phyloP scores from a whole-genome alignment of 768 basidiomycete genomes.

The Lanmaoa rubissima region DNA sequence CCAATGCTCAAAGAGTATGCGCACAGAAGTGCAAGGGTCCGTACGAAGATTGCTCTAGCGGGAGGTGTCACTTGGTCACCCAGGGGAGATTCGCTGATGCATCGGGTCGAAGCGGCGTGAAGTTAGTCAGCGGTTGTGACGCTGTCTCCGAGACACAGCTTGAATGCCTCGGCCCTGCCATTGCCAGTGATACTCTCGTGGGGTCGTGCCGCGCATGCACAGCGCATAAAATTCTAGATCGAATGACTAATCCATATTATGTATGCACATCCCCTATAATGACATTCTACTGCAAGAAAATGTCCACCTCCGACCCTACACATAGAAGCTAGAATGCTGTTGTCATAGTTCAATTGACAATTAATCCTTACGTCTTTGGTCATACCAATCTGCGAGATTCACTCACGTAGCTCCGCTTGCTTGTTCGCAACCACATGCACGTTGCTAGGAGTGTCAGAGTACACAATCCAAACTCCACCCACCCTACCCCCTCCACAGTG shows the following conservation, averaged over 20 bases:
- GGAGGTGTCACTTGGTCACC: conserved; percentile 20
- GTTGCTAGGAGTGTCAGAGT: conserved; percentile 53
- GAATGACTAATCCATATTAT: conserved; percentile 21
- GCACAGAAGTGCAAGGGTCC: conserved; percentile 62
- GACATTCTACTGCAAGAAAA: neutral
- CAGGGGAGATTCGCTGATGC: neutral
- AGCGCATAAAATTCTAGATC: conserved; percentile 13
- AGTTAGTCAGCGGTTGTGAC: neutral
- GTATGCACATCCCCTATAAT: neutral
- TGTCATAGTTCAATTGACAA: conserved; percentile 10
- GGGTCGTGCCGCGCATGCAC: neutral
- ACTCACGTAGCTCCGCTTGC: conserved; percentile 39
- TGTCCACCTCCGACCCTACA: conserved; percentile 13
- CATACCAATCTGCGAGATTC: conserved; percentile 44
- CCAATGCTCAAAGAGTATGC: conserved; percentile 75
- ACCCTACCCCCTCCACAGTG: conserved; percentile 72
- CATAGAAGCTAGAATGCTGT: conserved; percentile 36
- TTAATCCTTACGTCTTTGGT: conserved; percentile 25
- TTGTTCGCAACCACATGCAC: conserved; percentile 47
- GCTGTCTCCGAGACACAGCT: neutral
- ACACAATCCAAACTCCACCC: conserved; percentile 71
- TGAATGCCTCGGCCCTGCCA: neutral
- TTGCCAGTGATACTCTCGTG: neutral
- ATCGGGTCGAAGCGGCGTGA: neutral
- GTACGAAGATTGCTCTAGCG: conserved; percentile 45